These are phyloP conservation scores for Tetrastigma voinierianum DNA, from an alignment of 164 flowering plant genomes.

Conservation along the genomic window DNA sequence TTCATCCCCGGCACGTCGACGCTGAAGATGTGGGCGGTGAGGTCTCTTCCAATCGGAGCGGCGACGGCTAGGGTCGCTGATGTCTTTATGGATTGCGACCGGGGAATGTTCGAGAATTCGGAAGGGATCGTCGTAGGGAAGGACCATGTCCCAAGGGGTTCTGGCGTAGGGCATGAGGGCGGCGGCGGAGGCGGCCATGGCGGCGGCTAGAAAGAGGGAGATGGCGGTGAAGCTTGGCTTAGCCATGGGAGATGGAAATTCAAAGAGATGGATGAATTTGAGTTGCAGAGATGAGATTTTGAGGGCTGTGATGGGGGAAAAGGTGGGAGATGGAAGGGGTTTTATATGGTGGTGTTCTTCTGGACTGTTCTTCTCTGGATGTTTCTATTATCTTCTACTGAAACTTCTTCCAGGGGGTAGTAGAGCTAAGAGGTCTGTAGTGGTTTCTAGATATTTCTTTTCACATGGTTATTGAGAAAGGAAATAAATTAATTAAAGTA, in stretches of 20 bases:
- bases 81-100: conserved; percentile 26
- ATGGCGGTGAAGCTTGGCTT: neutral
- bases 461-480: too few species aligned
- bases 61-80: conserved; percentile 33
- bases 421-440: too few species aligned
- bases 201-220: neutral
- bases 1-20: conserved; percentile 47
- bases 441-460: too few species aligned
- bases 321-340: too few species aligned
- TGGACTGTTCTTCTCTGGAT: too few species aligned
- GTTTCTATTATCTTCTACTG: too few species aligned
- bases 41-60: conserved; percentile 57
- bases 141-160: conserved; percentile 28
- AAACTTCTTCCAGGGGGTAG: too few species aligned
- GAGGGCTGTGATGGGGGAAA: too few species aligned
- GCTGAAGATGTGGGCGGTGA: conserved; percentile 27
- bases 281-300: too few species aligned
- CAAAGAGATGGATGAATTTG: too few species aligned
- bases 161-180: conserved; percentile 28
- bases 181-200: neutral
- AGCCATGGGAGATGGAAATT: neutral
- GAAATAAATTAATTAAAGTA: too few species aligned
- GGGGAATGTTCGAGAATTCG: conserved; percentile 44
- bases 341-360: too few species aligned
- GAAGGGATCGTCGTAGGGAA: conserved; percentile 44